phyloP scores from a whole-genome alignment of 148 eudicot species.

The Rhododendron griersonianum region DNA sequence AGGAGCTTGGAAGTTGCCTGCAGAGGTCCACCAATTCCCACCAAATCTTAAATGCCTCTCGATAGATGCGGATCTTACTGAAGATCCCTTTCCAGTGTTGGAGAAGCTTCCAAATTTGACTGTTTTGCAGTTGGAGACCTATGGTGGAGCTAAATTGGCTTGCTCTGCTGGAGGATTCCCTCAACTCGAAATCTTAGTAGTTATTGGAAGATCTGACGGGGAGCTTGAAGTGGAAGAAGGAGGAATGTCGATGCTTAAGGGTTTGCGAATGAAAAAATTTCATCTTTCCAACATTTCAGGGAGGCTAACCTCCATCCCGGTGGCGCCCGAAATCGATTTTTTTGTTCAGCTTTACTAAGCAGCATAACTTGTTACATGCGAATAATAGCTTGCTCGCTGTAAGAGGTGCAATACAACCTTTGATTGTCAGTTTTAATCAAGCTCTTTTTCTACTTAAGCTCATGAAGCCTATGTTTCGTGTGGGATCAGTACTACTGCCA shows the following conservation, averaged over 20 bases:
- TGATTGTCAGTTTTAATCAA: too few species aligned
- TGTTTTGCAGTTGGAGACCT: not conserved
- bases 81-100: not conserved
- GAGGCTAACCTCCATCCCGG: not conserved
- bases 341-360: not conserved
- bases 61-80: not conserved
- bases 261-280: fast-evolving
- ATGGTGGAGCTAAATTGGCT: not conserved
- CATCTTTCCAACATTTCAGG: not conserved
- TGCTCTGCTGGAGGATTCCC: not conserved
- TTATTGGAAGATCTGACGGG: too few species aligned
- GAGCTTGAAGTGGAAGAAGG: not conserved
- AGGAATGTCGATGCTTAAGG: not conserved
- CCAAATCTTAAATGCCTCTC: not conserved
- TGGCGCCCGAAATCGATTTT: fast-evolving
- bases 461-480: not conserved
- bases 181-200: not conserved
- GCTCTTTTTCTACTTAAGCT: too few species aligned
- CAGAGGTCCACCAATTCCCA: not conserved
- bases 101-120: not conserved
- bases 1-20: not conserved
- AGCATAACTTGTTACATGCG: too few species aligned
- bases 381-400: too few species aligned
- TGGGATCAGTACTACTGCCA: not conserved
- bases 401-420: too few species aligned